Evolutionary conservation across 2,329 filamentous ascomycete genomes (phyloP), one percentile per base, ranked within the genome.

Genomic region (Arthrobotrys entomopaga): DNA sequence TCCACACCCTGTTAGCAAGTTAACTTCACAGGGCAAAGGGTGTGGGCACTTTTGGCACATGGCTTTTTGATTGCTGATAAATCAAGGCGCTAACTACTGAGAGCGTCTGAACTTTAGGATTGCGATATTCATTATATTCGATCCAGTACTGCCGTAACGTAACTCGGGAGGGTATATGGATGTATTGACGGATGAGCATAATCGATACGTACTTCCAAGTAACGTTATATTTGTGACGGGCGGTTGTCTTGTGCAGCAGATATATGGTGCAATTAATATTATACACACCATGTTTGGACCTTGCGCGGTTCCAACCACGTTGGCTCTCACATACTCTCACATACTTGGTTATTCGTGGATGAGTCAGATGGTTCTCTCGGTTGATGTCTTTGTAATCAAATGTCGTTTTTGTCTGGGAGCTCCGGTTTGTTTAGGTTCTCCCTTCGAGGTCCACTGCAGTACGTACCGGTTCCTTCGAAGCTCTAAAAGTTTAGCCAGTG

Each of bases 41-140:
- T 46, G 24, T 19, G 19, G 26, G 40, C 20, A 26, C n/a, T 11
- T 24, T 53, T 29, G 49, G 48, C 48, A 54, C 50, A 66, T 46
- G 7, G 19, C 34, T 53, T 60, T 59, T 15, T 52, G 40, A 1
- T n/a, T 73, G 69, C 69, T 73, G 69, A 73, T 73, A 73, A 73
- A 73, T 73, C 69, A 73, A 66, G 54, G 19, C 20, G 64, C 54
- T 54, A 60, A 58, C 59, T 50, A 8, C 48, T 34, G 50, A n/a
- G n/a, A n/a, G 15, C 19, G 19, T 50, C 20, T 19, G 34, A 48
- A 26, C 20, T 20, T 13, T 50, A 24, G 53, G 53, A 67, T 67
- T 67, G 64, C 54, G 52, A 66, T 38, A 20, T 42, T 22, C 38
- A 43, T 2, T n/a, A 3, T 2, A 34, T 8, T 7, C 29, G 10